Percentiles rank a stretch among this genome's conserved stretches.
These are phyloP conservation scores for Phytophthora sansomeana DNA, from an alignment of 352 stramenopile species.

Conservation along the genomic window DNA sequence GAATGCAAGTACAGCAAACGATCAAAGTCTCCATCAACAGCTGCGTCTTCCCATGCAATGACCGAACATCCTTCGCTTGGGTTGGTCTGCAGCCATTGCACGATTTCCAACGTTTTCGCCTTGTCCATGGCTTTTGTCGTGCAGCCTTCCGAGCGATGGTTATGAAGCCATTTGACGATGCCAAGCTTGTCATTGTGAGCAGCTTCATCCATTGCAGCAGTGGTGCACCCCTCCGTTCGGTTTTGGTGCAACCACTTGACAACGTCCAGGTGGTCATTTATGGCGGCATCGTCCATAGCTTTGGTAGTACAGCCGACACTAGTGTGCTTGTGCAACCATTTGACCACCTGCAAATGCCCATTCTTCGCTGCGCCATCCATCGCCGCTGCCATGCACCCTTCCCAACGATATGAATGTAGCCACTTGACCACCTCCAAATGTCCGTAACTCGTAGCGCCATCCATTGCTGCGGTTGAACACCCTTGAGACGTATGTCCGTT, in stretches of 20 bases:
- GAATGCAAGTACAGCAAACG: neutral
- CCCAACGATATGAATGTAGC: neutral
- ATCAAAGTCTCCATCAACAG: neutral
- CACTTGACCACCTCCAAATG: constrained; percentile 1
- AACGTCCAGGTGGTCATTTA: neutral
- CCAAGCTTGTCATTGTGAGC: neutral
- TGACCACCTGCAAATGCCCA: neutral
- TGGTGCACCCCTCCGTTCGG: neutral
- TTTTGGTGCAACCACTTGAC: neutral
- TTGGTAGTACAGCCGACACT: neutral
- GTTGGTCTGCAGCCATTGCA: neutral
- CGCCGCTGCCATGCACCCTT: neutral
- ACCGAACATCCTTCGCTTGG: neutral
- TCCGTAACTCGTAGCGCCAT: neutral
- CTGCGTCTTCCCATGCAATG: neutral
- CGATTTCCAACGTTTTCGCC: neutral
- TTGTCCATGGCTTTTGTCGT: neutral
- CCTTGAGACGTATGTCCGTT: neutral
- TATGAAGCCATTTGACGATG: neutral
- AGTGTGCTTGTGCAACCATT: neutral
- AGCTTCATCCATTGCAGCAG: neutral
- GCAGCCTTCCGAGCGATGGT: neutral
- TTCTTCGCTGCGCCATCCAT: neutral
- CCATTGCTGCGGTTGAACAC: neutral
- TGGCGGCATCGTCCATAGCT: neutral